These are phyloP conservation scores for Selaginella moellendorffii DNA, from an alignment of 75 land plant species.

Conservation along the genomic window DNA sequence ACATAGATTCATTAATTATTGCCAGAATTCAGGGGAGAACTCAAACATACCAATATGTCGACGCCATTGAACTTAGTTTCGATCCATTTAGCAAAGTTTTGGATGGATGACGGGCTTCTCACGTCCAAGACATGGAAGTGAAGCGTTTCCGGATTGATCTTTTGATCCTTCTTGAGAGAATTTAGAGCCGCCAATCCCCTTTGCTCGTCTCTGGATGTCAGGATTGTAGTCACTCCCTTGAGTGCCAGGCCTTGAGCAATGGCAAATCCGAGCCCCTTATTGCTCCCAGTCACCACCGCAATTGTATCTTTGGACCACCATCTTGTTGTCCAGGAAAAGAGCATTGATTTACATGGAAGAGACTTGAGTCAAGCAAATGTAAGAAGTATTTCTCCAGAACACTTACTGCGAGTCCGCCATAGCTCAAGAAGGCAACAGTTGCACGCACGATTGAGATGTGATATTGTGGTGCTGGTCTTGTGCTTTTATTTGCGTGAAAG, in stretches of 20 bases:
- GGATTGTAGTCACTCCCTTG: not conserved
- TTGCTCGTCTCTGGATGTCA: not conserved
- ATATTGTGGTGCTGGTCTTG: no score
- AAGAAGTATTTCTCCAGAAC: no score
- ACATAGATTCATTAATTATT: not conserved
- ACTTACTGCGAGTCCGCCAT: no score
- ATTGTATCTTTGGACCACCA: no score
- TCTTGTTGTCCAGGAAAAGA: no score
- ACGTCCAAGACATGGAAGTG: not conserved
- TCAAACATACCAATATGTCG: not conserved
- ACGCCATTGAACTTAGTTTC: not conserved
- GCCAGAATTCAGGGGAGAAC: not conserved
- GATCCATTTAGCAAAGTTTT: not conserved
- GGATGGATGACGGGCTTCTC: not conserved
- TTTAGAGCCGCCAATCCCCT: not conserved
- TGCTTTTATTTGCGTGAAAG: no score
- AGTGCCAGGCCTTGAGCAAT: not conserved
- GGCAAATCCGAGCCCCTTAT: not conserved
- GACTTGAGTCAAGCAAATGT: no score
- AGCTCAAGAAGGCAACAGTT: no score
- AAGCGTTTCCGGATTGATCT: no score
- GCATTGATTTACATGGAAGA: no score
- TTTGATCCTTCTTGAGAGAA: not conserved
- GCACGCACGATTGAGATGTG: no score
- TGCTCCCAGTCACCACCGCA: conserved; percentile 8